phyloP scores from a whole-genome alignment of 2,329 filamentous ascomycete species.

The Graphilbum fragrans region DNA sequence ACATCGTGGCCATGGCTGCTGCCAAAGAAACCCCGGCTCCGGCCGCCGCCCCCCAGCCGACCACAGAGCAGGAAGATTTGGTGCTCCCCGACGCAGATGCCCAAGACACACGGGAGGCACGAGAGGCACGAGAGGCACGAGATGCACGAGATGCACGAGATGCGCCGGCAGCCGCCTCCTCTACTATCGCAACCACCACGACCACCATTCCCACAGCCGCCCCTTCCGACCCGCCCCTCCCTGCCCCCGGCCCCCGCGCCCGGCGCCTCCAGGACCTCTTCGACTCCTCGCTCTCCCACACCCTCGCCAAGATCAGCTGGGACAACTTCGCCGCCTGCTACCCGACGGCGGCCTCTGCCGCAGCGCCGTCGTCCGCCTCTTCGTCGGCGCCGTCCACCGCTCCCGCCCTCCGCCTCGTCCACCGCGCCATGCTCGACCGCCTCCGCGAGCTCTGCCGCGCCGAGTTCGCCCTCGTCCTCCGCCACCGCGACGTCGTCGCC shows the following conservation, averaged over 20 bases:
- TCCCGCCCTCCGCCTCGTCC: constrained; percentile 38
- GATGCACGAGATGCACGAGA: neutral
- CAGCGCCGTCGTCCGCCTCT: constrained; percentile 21
- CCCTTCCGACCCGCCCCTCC: constrained; percentile 18
- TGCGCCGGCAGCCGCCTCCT: neutral
- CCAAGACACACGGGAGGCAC: no score
- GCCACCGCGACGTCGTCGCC: constrained; percentile 37
- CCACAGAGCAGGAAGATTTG: no score
- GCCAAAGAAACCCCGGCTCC: neutral
- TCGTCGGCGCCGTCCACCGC: constrained; percentile 38
- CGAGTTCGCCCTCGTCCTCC: constrained; percentile 45
- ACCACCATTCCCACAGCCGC: neutral
- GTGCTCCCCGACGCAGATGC: no score
- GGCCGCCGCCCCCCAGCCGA: neutral
- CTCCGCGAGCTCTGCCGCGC: constrained; percentile 41
- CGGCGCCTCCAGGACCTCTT: constrained; percentile 41
- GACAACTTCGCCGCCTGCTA: constrained; percentile 49
- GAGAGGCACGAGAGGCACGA: no score
- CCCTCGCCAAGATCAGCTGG: constrained; percentile 42
- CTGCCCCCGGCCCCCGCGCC: constrained; percentile 42
- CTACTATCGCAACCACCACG: neutral
- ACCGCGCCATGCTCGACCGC: constrained; percentile 45
- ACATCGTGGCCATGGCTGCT: neutral
- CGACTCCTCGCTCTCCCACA: constrained; percentile 36
- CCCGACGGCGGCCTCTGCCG: constrained; percentile 41